phyloP scores from a whole-genome alignment of 2,329 filamentous ascomycete species.

The Akanthomyces lecanii region DNA sequence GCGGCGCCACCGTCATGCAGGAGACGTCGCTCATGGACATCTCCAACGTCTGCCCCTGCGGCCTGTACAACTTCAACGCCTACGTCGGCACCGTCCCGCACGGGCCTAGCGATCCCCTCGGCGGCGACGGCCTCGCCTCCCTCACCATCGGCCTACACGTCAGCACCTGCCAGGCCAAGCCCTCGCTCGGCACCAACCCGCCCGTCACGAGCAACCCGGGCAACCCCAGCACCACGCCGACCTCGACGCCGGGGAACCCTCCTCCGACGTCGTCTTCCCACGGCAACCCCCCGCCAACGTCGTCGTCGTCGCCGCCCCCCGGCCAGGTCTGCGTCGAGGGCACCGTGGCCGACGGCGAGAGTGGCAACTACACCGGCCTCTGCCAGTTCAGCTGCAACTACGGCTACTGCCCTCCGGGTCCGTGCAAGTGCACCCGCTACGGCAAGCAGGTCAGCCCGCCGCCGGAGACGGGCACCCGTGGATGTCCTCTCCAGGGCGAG shows the following conservation, averaged over 20 bases:
- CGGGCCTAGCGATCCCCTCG: slow-evolving; percentile 24
- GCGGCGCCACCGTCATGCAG: slow-evolving; percentile 9
- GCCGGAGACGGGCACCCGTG: slow-evolving; percentile 25
- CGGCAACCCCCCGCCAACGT: slow-evolving; percentile 9
- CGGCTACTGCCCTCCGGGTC: slow-evolving; percentile 31
- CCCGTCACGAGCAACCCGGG: slow-evolving; percentile 16
- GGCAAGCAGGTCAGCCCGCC: slow-evolving; percentile 28
- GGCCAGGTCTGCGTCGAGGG: slow-evolving; percentile 26
- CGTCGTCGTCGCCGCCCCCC: slow-evolving; percentile 12
- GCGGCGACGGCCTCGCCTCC: slow-evolving; percentile 24
- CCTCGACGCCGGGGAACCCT: slow-evolving; percentile 29
- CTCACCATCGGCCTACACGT: slow-evolving; percentile 29
- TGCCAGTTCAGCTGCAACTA: slow-evolving; percentile 31
- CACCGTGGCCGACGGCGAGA: slow-evolving; percentile 28
- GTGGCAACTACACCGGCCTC: slow-evolving; percentile 32
- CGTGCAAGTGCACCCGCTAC: slow-evolving; percentile 31
- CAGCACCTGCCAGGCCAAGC: slow-evolving; percentile 28
- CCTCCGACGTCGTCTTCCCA: neutral
- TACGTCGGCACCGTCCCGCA: slow-evolving; percentile 18
- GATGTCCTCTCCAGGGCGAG: slow-evolving; percentile 31
- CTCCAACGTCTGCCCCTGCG: slow-evolving; percentile 18
- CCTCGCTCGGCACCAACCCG: slow-evolving; percentile 29
- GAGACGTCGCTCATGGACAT: slow-evolving; percentile 18
- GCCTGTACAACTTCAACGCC: slow-evolving; percentile 18
- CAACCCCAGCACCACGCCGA: slow-evolving; percentile 16